Base-by-base conservation (phyloP, 2,329 filamentous ascomycete species). In the Aschersonia sp. region DNA sequence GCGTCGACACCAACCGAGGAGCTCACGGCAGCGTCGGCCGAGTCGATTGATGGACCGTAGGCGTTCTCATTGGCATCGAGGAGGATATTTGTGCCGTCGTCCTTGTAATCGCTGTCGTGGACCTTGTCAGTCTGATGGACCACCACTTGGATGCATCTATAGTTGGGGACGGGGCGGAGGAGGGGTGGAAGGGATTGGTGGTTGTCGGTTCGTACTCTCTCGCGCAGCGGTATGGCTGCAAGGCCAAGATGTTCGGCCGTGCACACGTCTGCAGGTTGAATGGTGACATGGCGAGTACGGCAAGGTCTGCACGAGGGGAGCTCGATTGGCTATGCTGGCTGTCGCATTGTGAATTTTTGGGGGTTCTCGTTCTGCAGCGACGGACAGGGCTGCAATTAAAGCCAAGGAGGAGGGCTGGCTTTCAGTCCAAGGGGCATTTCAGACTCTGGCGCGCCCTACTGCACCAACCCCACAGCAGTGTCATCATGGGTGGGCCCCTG, bases 41-140 rank as follows among this genome's bases (percentile, higher is more conserved):
- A 60, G 1, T 73, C 68, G 45, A 96, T 69, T 2, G 86, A 83
- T 0, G 92, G 90, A 0, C 92, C 92, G 59, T 84, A 96, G 50
- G 92, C 88, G 61, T 98, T 98, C 69, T 98, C 92, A 60, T 98
- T 98, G 57, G 92, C 92, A 63, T 98, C 92, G 55, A 98, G 84
- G 46, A 98, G 82, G 58, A 97, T 81, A 60, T 97, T 97, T 50
- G 81, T 90, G 56, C 92, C 92, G 62, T 98, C 85, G 64, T 98
- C 90, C 70, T 98, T 96, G 77, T 98, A 97, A 76, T 98, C 92
- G 70, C 87, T 94, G 61, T 46, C 8, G 29, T 44, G 59, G 46
- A 57, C 46, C 43, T 42, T 45, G 51, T 47, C 40, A 53, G 51
- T 48, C 9, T 61, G 55, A 22, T 3, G 22, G 22, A 22, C 22